These are phyloP conservation scores for Grifola frondosa DNA, from an alignment of 1,284 basidiomycete genomes.

Conservation along the genomic window DNA sequence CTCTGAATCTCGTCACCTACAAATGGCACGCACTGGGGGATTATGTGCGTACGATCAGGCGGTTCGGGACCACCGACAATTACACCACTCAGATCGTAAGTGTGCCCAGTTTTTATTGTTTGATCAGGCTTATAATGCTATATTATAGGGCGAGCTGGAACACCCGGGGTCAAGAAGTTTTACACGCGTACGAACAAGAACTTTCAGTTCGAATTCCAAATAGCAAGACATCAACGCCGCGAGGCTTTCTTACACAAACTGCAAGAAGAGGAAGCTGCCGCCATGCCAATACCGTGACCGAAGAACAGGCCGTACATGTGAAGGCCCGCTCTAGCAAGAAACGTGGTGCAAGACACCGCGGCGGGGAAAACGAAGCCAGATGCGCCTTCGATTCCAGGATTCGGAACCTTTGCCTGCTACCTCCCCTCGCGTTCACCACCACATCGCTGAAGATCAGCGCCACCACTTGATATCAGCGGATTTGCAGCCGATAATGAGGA, in stretches of 20 bases:
- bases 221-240: conserved; percentile 22
- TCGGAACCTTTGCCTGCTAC: neutral
- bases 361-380: no score
- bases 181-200: conserved; percentile 34
- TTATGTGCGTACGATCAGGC: conserved; percentile 14
- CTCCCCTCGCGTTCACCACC: conserved; percentile 18
- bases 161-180: conserved; percentile 35
- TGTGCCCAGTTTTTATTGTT: neutral
- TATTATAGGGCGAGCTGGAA: conserved; percentile 33
- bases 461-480: conserved; percentile 6
- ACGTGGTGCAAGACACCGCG: neutral
- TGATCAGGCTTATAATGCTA: neutral
- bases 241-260: no score
- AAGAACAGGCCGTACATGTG: no score
- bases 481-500: conserved; percentile 7
- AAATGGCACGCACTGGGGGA: conserved; percentile 28
- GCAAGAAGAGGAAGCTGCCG: no score
- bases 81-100: neutral
- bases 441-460: conserved; percentile 11
- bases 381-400: no score
- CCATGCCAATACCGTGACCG: no score
- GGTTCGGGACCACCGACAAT: conserved; percentile 21
- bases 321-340: no score
- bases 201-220: conserved; percentile 22
- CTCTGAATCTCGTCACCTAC: conserved; percentile 22